These are phyloP conservation scores for Trichosporon ovoides DNA, from an alignment of 1,284 basidiomycete genomes.

Conservation along the genomic window DNA sequence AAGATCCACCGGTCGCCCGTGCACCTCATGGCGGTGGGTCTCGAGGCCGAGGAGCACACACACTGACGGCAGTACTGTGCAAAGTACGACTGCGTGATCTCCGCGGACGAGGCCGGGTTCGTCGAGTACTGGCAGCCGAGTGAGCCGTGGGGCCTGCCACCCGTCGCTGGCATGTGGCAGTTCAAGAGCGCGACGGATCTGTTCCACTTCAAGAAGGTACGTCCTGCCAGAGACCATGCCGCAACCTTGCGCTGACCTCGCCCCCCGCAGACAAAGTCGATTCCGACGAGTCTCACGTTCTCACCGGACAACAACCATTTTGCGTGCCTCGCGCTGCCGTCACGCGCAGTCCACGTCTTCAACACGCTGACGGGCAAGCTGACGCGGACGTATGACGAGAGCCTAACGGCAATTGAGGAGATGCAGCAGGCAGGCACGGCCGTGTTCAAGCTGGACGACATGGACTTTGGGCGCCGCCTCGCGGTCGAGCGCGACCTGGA, in stretches of 20 bases:
- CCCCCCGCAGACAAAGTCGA: conserved; percentile 64
- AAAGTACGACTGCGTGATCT: conserved; percentile 82
- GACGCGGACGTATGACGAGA: conserved; percentile 90
- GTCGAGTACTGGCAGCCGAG: conserved; percentile 92
- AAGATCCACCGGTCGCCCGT: conserved; percentile 80
- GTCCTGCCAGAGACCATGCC: too few species aligned
- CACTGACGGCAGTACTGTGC: conserved; percentile 68
- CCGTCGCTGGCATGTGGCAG: conserved; percentile 74
- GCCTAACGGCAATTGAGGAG: conserved; percentile 81
- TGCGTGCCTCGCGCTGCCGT: conserved; percentile 83
- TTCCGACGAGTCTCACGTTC: conserved; percentile 82
- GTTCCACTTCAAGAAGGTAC: conserved; percentile 89
- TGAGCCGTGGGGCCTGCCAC: conserved; percentile 80
- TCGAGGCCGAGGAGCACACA: neutral
- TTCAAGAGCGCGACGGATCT: conserved; percentile 89
- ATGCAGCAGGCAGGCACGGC: conserved; percentile 95
- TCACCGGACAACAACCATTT: conserved; percentile 84
- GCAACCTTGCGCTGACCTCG: conserved; percentile 56
- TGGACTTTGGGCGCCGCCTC: conserved; percentile 97
- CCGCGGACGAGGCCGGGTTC: conserved; percentile 90
- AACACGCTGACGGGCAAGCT: conserved; percentile 86
- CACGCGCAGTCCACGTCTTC: conserved; percentile 90
- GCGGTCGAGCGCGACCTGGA: conserved; percentile 90
- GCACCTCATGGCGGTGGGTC: conserved; percentile 78
- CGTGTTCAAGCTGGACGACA: conserved; percentile 88